Percentiles rank a stretch among this genome's conserved stretches.
These are phyloP conservation scores for Fusarium sp. DNA, from an alignment of 2,329 filamentous ascomycete species.

Conservation along the genomic window DNA sequence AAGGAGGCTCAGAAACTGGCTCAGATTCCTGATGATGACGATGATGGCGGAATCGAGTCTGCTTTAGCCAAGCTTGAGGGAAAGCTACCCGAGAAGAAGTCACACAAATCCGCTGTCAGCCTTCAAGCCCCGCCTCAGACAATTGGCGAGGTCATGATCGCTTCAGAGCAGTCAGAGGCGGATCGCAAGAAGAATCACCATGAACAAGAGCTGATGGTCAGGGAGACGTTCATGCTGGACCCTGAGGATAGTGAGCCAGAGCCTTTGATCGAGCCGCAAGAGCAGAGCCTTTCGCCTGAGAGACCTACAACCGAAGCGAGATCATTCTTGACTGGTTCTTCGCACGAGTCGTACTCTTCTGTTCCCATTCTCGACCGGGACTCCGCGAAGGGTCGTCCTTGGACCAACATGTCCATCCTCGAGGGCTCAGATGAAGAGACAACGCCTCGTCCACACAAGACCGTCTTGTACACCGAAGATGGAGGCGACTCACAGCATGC, in stretches of 20 bases:
- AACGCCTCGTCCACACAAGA: constrained; percentile 37
- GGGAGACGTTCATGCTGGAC: constrained; percentile 50
- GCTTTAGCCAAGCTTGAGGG: constrained; percentile 92
- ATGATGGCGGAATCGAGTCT: constrained; percentile 87
- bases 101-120: constrained; percentile 50
- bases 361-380: constrained; percentile 79
- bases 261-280: constrained; percentile 26
- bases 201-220: constrained; percentile 55
- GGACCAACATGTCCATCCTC: constrained; percentile 65
- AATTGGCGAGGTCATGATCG: constrained; percentile 32
- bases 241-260: constrained; percentile 34
- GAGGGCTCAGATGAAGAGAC: constrained; percentile 56
- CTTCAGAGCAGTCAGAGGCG: constrained; percentile 38
- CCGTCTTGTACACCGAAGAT: constrained; percentile 20
- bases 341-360: constrained; percentile 79
- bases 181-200: constrained; percentile 58
- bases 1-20: constrained; percentile 87
- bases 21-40: constrained; percentile 86
- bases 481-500: constrained; percentile 47
- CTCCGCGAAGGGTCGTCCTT: constrained; percentile 61
- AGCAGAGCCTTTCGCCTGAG: constrained; percentile 35
- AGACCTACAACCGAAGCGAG: constrained; percentile 49
- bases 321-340: constrained; percentile 68
- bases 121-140: constrained; percentile 33
- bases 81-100: constrained; percentile 70